These are phyloP conservation scores for Phalaenopsis equestris DNA, from an alignment of 106 monocot species.

Conservation along the genomic window DNA sequence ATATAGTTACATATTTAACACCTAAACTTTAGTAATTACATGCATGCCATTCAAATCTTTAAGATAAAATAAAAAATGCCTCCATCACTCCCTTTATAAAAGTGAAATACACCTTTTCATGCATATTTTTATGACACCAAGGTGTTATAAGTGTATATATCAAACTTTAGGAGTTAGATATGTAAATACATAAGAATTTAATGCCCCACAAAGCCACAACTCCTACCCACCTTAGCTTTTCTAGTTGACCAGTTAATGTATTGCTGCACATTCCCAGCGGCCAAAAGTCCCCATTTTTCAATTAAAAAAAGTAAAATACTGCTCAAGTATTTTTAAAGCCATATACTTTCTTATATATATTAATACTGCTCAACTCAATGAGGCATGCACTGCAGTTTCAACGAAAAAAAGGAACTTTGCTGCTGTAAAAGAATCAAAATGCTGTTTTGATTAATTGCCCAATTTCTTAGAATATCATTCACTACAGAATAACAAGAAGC, in stretches of 20 bases:
- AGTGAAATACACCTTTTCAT: too few species aligned
- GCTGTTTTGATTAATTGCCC: neutral
- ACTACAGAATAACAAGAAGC: neutral
- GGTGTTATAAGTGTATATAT: too few species aligned
- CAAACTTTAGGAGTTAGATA: too few species aligned
- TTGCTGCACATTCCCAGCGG: neutral
- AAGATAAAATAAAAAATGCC: too few species aligned
- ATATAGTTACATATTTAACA: too few species aligned
- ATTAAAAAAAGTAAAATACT: neutral
- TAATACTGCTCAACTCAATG: too few species aligned
- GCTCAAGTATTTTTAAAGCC: too few species aligned
- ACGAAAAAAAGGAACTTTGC: neutral
- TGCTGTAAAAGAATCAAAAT: neutral
- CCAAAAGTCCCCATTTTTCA: neutral
- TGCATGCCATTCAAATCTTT: too few species aligned
- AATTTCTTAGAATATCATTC: neutral
- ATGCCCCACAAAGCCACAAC: neutral
- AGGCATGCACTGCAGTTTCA: neutral
- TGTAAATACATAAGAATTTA: neutral
- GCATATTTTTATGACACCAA: too few species aligned
- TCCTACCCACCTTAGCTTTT: neutral
- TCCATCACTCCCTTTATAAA: too few species aligned
- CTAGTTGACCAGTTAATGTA: slow-evolving; percentile 4
- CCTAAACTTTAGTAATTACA: too few species aligned
- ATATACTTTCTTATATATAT: too few species aligned